A percentile compares a stretch with the other conserved stretches of the same genome.
These are phyloP conservation scores for Escallonia rubra DNA, from an alignment of 129 eudicot genomes.

Conservation along the genomic window DNA sequence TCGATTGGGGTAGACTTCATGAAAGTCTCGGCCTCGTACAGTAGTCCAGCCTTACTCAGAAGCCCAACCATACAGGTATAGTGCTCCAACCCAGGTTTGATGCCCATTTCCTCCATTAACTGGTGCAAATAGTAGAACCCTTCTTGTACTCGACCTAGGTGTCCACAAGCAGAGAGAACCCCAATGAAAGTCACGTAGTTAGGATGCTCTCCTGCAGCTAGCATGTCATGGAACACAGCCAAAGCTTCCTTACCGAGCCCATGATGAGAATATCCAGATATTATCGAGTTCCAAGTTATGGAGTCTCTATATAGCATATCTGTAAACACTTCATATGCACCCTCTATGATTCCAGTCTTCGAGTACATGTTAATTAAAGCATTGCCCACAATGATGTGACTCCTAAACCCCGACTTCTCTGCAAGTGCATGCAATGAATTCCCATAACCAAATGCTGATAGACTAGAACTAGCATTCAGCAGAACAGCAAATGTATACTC, in stretches of 20 bases:
- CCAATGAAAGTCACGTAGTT: slow-evolving; percentile 51
- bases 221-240: slow-evolving; percentile 45
- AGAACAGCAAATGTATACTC: slow-evolving; percentile 58
- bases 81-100: slow-evolving; percentile 62
- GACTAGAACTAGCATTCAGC: slow-evolving; percentile 45
- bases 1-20: slow-evolving; percentile 35
- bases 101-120: slow-evolving; percentile 36
- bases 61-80: slow-evolving; percentile 62
- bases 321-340: slow-evolving; percentile 29
- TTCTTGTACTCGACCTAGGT: slow-evolving; percentile 48
- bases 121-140: slow-evolving; percentile 52
- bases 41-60: slow-evolving; percentile 52
- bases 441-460: slow-evolving; percentile 48
- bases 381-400: slow-evolving; percentile 35
- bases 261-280: slow-evolving; percentile 51
- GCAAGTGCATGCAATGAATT: slow-evolving; percentile 42
- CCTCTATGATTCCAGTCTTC: slow-evolving; percentile 38
- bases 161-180: slow-evolving; percentile 58
- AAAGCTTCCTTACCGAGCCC: slow-evolving; percentile 58
- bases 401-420: slow-evolving; percentile 41
- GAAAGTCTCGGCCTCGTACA: slow-evolving; percentile 46
- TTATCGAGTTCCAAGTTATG: slow-evolving; percentile 54
- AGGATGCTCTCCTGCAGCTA: slow-evolving; percentile 35
- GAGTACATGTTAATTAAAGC: slow-evolving; percentile 52
- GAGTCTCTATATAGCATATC: slow-evolving; percentile 28